Base-by-base conservation (phyloP, 225 moss, liverwort and hornwort genomes). In the Straminergon stramineum region DNA sequence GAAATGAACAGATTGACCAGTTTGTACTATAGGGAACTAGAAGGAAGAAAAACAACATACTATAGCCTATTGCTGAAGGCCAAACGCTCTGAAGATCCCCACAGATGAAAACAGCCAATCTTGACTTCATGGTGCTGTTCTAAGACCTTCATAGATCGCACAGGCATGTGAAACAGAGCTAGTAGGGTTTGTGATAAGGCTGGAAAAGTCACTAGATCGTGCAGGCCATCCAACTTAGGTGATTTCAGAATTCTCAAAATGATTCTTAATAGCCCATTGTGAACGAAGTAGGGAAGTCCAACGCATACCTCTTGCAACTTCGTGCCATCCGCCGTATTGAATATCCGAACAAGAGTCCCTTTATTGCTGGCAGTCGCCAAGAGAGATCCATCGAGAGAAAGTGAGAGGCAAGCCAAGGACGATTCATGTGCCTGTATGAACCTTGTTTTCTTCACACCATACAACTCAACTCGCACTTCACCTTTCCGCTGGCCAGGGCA, bases 331-430 rank as follows among this genome's bases (percentile, higher is more conserved):
- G 56, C 88, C n/a, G 95, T 96, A 79, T 83, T 92, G 87, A 95
- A 95, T 80, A 95, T 91, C 37, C 95, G 94, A 67, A 96, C 92
- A 76, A 96, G 94, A 70, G 95, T 96, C 79, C 96, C 96, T 89
- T 95, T 96, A 69, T 89, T 93, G 84, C 96, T 96, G 62, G 95
- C 92, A 64, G 94, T 95, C 55, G 96, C 95, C 90, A 96, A 80
- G 79, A 96, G 81, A 35, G 91, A 79, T 56, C 96, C 95, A 90
- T 95, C 89, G 31, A 84, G 87, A 81, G 83, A 92, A 65, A 96
- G 92, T 20, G 92, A 92, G 64, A 96, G 88, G 83, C 95, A 94
- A 76, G 96, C 94, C 62, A 95, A 87, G 75, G 94, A 90, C 17
- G 95, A 95, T 45, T 96, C 95, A 84, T 95, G 96, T 22, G 95